Conservation (phyloP, 148 eudicot genomes). For the Beta vulgaris region DNA sequence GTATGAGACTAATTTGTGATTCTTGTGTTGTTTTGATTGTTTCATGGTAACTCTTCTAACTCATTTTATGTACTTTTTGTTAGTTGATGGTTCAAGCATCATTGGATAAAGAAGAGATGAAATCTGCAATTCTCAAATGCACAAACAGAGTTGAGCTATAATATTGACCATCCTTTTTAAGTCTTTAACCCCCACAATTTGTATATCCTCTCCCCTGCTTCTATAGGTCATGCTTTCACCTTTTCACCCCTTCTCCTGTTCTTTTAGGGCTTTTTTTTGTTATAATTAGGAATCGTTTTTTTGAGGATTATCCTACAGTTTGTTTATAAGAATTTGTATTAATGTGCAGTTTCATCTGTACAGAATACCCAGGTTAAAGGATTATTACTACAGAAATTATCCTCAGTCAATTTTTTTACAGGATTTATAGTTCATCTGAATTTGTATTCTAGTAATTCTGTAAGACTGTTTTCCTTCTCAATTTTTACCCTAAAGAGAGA, state of each 20-base stretch:
- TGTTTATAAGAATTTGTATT: not conserved
- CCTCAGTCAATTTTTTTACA: not conserved
- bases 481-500: no score
- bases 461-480: not conserved
- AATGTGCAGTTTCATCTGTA: conserved; percentile 17
- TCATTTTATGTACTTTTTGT: not conserved
- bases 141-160: conserved; percentile 59
- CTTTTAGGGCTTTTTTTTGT: not conserved
- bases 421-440: not conserved
- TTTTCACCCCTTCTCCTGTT: not conserved
- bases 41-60: not conserved
- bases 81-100: conserved; percentile 82
- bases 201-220: conserved; percentile 16
- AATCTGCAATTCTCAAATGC: conserved; percentile 70
- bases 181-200: not conserved
- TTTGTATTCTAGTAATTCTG: no score
- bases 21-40: not conserved
- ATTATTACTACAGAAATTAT: not conserved
- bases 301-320: not conserved
- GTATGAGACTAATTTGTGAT: not conserved
- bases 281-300: not conserved
- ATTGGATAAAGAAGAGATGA: conserved; percentile 81
- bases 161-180: not conserved
- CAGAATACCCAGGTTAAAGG: not conserved
- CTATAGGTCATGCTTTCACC: not conserved